Percentiles rank a stretch among this genome's conserved stretches.
Evolutionary conservation across 176 grass and related monocot genomes (phyloP).

Genomic region (Dactylis glomerata): DNA sequence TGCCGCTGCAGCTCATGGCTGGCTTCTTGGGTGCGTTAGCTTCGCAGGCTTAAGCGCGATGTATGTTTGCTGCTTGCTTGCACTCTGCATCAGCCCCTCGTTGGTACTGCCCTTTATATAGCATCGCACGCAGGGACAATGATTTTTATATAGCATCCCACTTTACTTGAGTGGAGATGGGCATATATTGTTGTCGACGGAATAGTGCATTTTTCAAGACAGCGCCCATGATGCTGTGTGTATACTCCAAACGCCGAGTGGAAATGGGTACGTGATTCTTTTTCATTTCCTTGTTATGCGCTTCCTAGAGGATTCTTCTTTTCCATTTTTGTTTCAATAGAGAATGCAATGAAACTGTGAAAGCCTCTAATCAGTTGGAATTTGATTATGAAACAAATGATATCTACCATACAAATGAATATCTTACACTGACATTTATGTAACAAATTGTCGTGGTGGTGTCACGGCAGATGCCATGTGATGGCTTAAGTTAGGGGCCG

Average conservation of each 20-base stretch:
- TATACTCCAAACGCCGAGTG: background rate
- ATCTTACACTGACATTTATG: too few species aligned
- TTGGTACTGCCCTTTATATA: slow-evolving; percentile 1
- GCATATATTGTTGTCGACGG: slow-evolving; percentile 25
- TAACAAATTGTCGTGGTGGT: too few species aligned
- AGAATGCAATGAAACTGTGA: background rate
- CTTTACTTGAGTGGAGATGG: background rate
- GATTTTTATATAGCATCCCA: background rate
- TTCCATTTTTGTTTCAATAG: background rate
- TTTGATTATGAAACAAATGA: too few species aligned
- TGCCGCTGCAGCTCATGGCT: slow-evolving; percentile 12
- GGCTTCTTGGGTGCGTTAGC: background rate
- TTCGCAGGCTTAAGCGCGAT: background rate
- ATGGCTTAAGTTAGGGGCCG: too few species aligned
- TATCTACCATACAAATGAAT: too few species aligned
- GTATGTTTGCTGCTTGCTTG: background rate
- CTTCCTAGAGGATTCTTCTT: background rate
- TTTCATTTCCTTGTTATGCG: background rate
- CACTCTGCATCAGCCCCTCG: background rate
- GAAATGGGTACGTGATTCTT: slow-evolving; percentile 14
- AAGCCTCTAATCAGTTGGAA: background rate
- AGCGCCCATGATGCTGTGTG: background rate
- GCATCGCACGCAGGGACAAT: background rate
- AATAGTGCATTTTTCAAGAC: background rate
- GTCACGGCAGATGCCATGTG: too few species aligned